Evolutionary conservation across 176 grass and related monocot genomes (phyloP), one percentile per base, ranked within the genome.

Genomic region (Musa troglodytarum): DNA sequence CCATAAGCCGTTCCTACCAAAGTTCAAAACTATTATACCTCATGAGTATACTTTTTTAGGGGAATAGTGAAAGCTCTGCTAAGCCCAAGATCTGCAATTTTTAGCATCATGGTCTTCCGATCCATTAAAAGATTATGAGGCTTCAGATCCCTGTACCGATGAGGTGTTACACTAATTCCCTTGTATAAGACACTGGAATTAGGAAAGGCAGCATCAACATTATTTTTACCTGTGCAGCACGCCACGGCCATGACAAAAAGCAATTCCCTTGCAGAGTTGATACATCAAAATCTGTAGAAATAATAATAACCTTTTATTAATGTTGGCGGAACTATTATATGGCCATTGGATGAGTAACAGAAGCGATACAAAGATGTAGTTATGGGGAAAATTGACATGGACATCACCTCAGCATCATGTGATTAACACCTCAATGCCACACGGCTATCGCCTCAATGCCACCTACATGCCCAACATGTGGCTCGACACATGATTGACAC

Each of bases 111-210:
- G 50, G 89, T 97, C 85, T 90, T 88, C 53, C 83, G 87, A 74
- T 97, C 93, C 93, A 97, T 93, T 19, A 97, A 87, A 10, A 97
- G 87, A 77, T 97, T 97, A 74, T 97, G 90, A 11, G 93, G 90
- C 78, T 96, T 96, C 65, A 97, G 84, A 57, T 97, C 93, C 22
- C 84, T 86, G 68, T 50, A 67, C 12, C 20, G 34, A 25, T 34
- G 12, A 15, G 22, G 21, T 22, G 10, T 58, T 43, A 43, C 34
- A 43, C 34, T 43, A 6, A 43, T 43, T 43, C 34, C 34, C 34
- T 20, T 61, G 7, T 61, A 19, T 61, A 61, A 61, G 17, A 61
- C 9, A 61, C 57, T 61, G 57, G n/a, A 61, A 61, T 9, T 8
- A n/a, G 10, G 54, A 57, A 57, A 15, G 10, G 11, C 54, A 15